Conservation (phyloP, 208 protist genomes). For the Trichomonas tenax region DNA sequence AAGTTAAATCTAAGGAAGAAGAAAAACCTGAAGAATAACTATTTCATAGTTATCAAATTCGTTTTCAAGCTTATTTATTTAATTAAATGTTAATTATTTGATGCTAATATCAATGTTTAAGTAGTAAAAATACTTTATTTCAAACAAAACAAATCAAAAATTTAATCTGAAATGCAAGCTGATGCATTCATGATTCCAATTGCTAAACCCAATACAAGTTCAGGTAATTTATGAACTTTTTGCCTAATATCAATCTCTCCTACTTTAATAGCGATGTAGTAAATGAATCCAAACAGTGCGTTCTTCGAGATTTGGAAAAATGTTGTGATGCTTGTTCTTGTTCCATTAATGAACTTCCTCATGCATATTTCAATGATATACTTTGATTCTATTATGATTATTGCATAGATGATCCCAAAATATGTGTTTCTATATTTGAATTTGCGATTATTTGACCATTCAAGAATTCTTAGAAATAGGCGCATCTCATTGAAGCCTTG, state of each 20-base stretch:
- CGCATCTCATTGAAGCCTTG: background rate
- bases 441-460: background rate
- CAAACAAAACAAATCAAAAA: too few species aligned
- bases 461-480: background rate
- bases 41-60: too few species aligned
- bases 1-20: background rate
- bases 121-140: too few species aligned
- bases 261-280: background rate
- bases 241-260: too few species aligned
- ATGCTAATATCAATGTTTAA: too few species aligned
- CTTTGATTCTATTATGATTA: background rate
- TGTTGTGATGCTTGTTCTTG: background rate
- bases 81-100: too few species aligned
- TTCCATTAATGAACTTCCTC: background rate
- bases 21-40: too few species aligned
- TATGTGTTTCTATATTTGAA: background rate
- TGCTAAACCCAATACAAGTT: background rate
- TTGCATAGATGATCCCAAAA: background rate
- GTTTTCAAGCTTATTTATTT: too few species aligned
- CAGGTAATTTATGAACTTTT: background rate
- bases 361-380: background rate
- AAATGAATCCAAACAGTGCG: background rate
- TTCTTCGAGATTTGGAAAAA: background rate
- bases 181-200: background rate
- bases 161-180: background rate